phyloP scores from a whole-genome alignment of 1,284 basidiomycete genomes.

The Cryptococcus hybrid region DNA sequence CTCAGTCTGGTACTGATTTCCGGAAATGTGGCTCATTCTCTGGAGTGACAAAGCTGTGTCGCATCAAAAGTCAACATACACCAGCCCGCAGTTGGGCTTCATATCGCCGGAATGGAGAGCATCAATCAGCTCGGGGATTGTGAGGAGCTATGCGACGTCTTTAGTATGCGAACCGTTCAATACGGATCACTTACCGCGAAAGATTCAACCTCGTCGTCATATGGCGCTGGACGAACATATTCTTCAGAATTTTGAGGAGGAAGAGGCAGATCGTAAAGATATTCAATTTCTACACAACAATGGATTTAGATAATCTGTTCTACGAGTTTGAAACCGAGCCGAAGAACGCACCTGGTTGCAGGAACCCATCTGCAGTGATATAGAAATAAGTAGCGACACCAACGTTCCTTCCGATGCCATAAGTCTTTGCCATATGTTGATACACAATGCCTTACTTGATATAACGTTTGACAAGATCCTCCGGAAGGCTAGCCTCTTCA shows the following conservation, averaged over 20 bases:
- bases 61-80: conserved; percentile 58
- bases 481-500: conserved; percentile 82
- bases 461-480: conserved; percentile 60
- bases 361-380: conserved; percentile 67
- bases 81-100: conserved; percentile 59
- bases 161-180: background rate
- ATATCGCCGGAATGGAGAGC: conserved; percentile 53
- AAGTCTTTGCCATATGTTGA: conserved; percentile 11
- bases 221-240: conserved; percentile 63
- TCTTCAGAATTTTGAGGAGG: conserved; percentile 54
- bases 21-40: conserved; percentile 52
- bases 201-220: conserved; percentile 92
- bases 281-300: conserved; percentile 41
- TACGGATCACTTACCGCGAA: conserved; percentile 23
- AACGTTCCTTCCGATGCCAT: conserved; percentile 16
- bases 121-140: conserved; percentile 46
- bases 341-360: conserved; percentile 62
- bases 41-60: conserved; percentile 56
- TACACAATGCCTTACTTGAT: conserved; percentile 58
- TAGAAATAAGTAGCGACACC: conserved; percentile 53
- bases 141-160: conserved; percentile 27
- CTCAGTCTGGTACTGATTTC: conserved; percentile 38
- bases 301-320: background rate
- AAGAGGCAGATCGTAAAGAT: conserved; percentile 74
- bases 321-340: background rate